Evolutionary conservation across 2,329 filamentous ascomycete genomes (phyloP).

Genomic region (Camillea tinctor): DNA sequence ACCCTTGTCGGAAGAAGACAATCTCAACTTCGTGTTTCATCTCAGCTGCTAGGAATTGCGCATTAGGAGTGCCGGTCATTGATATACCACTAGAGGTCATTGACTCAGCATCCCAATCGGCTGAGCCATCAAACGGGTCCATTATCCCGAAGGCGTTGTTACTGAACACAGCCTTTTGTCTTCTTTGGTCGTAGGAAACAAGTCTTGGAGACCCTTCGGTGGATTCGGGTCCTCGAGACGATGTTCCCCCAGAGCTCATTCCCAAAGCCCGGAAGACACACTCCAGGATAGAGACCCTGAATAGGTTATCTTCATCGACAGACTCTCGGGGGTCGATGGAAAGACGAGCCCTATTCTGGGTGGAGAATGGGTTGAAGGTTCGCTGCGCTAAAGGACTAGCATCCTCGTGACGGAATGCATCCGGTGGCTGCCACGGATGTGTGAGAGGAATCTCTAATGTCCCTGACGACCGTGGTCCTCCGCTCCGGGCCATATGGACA

Average conservation of each 20-base stretch:
- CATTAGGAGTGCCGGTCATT: conserved; percentile 60
- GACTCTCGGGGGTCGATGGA: conserved; percentile 72
- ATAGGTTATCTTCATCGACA: conserved; percentile 82
- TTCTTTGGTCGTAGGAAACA: conserved; percentile 77
- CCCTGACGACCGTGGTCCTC: conserved; percentile 44
- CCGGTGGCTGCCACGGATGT: conserved; percentile 28
- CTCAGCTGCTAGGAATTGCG: conserved; percentile 69
- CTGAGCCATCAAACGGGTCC: conserved; percentile 73
- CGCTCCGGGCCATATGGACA: conserved; percentile 65
- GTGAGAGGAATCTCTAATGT: conserved; percentile 28
- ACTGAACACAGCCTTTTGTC: conserved; percentile 75
- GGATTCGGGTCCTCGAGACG: conserved; percentile 67
- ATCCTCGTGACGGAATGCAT: conserved; percentile 36
- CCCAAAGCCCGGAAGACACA: conserved; percentile 96
- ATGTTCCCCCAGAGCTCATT: conserved; percentile 66
- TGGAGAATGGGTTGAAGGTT: conserved; percentile 57
- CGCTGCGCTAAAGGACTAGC: conserved; percentile 49
- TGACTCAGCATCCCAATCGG: conserved; percentile 84
- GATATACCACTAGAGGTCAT: conserved; percentile 69
- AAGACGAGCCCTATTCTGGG: conserved; percentile 47
- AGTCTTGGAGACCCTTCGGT: conserved; percentile 82
- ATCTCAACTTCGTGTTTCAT: conserved; percentile 93
- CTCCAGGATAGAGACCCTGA: conserved; percentile 85
- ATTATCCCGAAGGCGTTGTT: conserved; percentile 90
- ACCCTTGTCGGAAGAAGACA: conserved; percentile 93